A percentile compares a stretch with the other conserved stretches of the same genome.
Evolutionary conservation across 73 alveolate species (phyloP).

Genomic region (Effrenium voratum): DNA sequence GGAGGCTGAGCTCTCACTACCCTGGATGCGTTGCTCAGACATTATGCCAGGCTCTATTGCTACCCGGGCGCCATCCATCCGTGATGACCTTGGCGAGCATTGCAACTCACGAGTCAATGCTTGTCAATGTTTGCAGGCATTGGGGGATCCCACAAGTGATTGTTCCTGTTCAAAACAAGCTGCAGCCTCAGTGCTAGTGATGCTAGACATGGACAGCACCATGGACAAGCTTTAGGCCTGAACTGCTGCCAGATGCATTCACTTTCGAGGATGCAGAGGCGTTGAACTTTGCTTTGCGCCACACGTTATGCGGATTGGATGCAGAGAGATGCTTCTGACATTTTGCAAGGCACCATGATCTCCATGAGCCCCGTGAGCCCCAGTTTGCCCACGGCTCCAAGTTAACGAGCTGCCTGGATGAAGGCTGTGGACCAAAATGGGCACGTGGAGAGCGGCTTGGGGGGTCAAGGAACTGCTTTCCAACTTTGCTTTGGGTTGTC

Average conservation of each 20-base stretch:
- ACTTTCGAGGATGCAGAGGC: constrained; percentile 67
- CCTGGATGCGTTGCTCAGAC: neutral
- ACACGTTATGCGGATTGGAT: neutral
- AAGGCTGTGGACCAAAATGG: too few relatives aligned
- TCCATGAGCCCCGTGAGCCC: too few relatives aligned
- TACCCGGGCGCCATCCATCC: constrained; percentile 94
- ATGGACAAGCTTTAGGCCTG: constrained; percentile 44
- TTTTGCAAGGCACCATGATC: too few relatives aligned
- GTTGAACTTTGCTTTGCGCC: neutral
- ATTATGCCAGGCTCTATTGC: constrained; percentile 34
- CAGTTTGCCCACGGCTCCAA: too few relatives aligned
- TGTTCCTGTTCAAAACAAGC: constrained; percentile 51
- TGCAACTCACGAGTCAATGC: neutral
- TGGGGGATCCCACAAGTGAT: constrained; percentile 91
- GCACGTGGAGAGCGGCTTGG: too few relatives aligned
- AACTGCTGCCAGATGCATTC: constrained; percentile 64
- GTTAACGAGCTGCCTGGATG: too few relatives aligned
- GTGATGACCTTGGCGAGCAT: neutral
- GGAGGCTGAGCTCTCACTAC: neutral
- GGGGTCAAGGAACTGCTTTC: too few relatives aligned
- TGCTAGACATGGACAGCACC: neutral
- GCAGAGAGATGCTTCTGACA: too few relatives aligned
- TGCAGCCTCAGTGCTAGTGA: neutral
- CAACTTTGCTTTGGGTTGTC: too few relatives aligned
- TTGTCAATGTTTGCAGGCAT: constrained; percentile 30